Evolutionary conservation across 2,329 filamentous ascomycete species (phyloP), one percentile per base, ranked within the genome.

Genomic region (Rasamsonia emersonii): DNA sequence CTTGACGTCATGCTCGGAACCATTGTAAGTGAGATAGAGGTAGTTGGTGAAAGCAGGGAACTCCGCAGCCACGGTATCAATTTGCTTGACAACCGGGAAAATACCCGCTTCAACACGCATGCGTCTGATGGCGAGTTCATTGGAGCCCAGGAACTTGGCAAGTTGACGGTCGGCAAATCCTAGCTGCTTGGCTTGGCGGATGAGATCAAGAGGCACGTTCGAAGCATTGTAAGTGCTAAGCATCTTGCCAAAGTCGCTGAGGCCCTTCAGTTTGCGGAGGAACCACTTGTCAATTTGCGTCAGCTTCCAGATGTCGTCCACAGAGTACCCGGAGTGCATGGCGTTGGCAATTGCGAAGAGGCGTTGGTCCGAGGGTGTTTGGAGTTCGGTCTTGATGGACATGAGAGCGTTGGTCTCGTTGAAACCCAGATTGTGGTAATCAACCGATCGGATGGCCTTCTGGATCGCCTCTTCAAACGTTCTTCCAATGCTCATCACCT

Each of bases 241-340:
- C 15, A 72, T 59, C 63, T 86, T 89, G 54, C 79, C 79, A 49
- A 96, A 95, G 64, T 94, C 76, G 61, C 79, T 93, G 7, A 98
- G 68, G 17, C 82, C 80, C 75, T 93, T 93, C 36, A 98, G 77
- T 59, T 86, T 88, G 62, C 76, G 79, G 44, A 98, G 66, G 70
- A 96, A 98, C 91, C 91, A 98, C 62, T 93, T 94, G 67, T 96
- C 91, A 49, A 98, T 98, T 66, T 89, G 86, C 52, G 91, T 98
- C 68, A 96, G 73, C 58, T 95, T 84, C 86, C 88, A 95, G 56
- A 98, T 94, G 65, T 93, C 91, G 54, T 96, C 84, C 20, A 96
- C 88, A 3, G 77, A 81, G 65, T 96, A 98, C 18, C 89, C 91
- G 36, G 81, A 70, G 55, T 88, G 78, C 89, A 98, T 96, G 24